phyloP scores from a whole-genome alignment of 495 filamentous ascomycete genomes.

The Cercophora sp. region DNA sequence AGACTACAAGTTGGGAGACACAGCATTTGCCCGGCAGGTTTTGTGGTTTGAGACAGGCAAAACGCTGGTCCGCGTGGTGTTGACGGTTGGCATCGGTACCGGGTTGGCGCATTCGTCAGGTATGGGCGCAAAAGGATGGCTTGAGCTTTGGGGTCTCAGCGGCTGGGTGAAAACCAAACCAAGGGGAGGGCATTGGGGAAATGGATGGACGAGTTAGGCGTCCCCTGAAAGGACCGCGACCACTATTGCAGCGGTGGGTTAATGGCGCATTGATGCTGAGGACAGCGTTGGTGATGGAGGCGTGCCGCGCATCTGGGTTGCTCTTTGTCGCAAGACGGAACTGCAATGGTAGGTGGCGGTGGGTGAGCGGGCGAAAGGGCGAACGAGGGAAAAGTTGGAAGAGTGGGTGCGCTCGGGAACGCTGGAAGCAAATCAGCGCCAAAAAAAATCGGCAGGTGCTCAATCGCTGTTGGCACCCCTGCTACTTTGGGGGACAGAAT shows the following conservation, averaged over 20 bases:
- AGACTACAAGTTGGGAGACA: no score
- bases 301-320: neutral
- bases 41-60: no score
- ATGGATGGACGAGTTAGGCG: neutral
- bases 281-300: slow-evolving; percentile 1
- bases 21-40: no score
- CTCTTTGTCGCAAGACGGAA: neutral
- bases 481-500: slow-evolving; percentile 14
- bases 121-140: no score
- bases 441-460: slow-evolving; percentile 8
- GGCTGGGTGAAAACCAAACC: no score
- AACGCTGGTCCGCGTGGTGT: no score
- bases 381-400: neutral
- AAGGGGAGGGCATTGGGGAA: no score
- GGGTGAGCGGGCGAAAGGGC: neutral
- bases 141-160: no score
- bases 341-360: neutral
- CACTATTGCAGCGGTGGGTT: slow-evolving; percentile 4
- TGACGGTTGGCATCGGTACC: no score
- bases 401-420: neutral
- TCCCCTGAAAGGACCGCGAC: neutral
- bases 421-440: slow-evolving; percentile 6
- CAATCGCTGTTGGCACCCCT: slow-evolving; percentile 15
- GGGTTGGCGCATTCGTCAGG: no score
- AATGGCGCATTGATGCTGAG: slow-evolving; percentile 1